Conservation (phyloP, 345 rosid species). For the Kandelia obovata region DNA sequence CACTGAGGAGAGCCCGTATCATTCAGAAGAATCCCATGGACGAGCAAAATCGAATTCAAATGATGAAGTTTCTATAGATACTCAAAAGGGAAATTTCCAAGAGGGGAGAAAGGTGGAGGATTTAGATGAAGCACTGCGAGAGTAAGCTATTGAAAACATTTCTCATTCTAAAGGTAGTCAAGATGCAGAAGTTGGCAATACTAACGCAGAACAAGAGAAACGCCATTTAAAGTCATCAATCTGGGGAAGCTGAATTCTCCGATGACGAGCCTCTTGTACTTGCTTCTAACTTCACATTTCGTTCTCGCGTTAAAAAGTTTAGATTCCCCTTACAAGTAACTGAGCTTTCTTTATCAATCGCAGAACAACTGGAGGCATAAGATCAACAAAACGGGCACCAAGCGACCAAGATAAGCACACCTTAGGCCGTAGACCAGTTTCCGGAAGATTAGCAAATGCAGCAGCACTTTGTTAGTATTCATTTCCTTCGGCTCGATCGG, state of each 20-base stretch:
- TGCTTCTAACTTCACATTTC: constrained; percentile 18
- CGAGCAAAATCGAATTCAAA: constrained; percentile 43
- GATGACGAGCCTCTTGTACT: constrained; percentile 95
- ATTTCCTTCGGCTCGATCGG: background rate
- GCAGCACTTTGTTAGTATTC: constrained; percentile 13
- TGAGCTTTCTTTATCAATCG: constrained; percentile 21
- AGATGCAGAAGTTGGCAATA: constrained; percentile 29
- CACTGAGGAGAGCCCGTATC: constrained; percentile 28
- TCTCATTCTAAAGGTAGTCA: constrained; percentile 43
- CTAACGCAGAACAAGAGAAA: constrained; percentile 23
- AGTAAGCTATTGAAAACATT: constrained; percentile 34
- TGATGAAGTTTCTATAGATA: constrained; percentile 31
- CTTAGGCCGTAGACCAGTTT: background rate
- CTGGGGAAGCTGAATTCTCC: constrained; percentile 49
- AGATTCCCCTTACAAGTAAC: background rate
- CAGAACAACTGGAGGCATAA: constrained; percentile 80
- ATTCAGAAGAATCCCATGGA: constrained; percentile 39
- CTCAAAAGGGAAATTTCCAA: constrained; percentile 25
- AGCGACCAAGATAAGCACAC: constrained; percentile 33
- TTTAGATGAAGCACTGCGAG: constrained; percentile 19
- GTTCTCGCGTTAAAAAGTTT: background rate
- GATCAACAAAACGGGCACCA: constrained; percentile 43
- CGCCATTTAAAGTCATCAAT: constrained; percentile 13
- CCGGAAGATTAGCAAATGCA: constrained; percentile 11
- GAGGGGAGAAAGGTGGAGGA: constrained; percentile 26